These are phyloP conservation scores for Marasmius tenuissimus DNA, from an alignment of 1,284 basidiomycete genomes.

Conservation along the genomic window DNA sequence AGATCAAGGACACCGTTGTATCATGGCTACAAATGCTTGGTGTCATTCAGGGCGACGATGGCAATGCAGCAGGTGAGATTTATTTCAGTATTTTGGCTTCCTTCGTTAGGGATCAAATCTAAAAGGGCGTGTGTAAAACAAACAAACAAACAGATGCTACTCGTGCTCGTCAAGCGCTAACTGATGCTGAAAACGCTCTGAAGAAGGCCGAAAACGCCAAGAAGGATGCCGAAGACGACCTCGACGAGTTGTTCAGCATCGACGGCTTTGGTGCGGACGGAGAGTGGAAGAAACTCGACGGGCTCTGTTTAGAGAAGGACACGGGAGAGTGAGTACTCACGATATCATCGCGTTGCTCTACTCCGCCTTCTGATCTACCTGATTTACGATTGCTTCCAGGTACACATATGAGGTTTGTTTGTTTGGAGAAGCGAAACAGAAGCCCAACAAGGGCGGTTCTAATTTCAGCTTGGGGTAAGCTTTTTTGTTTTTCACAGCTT, in stretches of 20 bases:
- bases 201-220: conserved; percentile 45
- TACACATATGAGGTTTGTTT: conserved; percentile 98
- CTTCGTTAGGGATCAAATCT: not conserved
- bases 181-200: conserved; percentile 58
- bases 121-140: too few species aligned
- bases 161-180: conserved; percentile 64
- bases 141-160: conserved; percentile 42
- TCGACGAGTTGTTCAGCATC: conserved; percentile 63
- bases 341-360: not conserved
- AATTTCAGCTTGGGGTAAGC: conserved; percentile 85
- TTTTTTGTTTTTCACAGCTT: not conserved
- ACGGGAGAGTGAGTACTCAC: conserved; percentile 79
- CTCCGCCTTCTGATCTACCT: not conserved
- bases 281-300: conserved; percentile 95
- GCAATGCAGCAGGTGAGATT: conserved; percentile 44
- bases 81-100: not conserved
- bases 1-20: conserved; percentile 63
- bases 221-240: conserved; percentile 48
- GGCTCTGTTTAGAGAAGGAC: conserved; percentile 78
- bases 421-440: conserved; percentile 87
- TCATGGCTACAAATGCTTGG: conserved; percentile 71
- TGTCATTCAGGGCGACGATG: conserved; percentile 42
- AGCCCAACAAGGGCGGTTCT: conserved; percentile 79
- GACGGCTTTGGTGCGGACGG: conserved; percentile 79
- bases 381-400: conserved; percentile 37